phyloP scores from a whole-genome alignment of 306 rosid genomes.

The Prunus mume region DNA sequence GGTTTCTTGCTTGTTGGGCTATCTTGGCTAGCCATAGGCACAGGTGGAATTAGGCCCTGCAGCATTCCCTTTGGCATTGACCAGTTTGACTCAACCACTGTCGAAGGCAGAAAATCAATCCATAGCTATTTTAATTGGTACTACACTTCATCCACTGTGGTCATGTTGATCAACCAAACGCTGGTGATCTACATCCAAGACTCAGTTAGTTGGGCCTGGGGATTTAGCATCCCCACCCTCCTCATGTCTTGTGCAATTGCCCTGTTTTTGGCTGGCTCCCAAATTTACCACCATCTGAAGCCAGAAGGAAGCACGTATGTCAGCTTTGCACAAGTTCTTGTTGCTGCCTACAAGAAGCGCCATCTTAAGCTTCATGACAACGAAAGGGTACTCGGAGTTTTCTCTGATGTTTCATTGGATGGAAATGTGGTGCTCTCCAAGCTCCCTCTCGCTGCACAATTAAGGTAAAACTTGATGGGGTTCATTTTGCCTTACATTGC shows the following conservation, averaged over 20 bases:
- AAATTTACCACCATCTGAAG: conserved; percentile 39
- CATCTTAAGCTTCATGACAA: conserved; percentile 33
- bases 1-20: conserved; percentile 52
- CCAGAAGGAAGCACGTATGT: conserved; percentile 64
- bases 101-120: conserved; percentile 59
- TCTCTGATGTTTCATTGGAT: conserved; percentile 50
- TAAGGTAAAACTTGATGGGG: conserved; percentile 37
- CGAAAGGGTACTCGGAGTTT: conserved; percentile 11
- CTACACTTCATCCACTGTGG: conserved; percentile 39
- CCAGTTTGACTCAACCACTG: conserved; percentile 65
- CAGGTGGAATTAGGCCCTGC: conserved; percentile 70
- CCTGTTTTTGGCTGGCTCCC: conserved; percentile 48
- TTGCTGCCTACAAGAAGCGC: conserved; percentile 67
- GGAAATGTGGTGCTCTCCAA: conserved; percentile 33
- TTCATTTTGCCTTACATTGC: too few species aligned
- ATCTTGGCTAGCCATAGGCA: conserved; percentile 47
- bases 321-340: conserved; percentile 45
- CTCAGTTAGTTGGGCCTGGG: conserved; percentile 73
- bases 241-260: conserved; percentile 53
- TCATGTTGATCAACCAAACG: conserved; percentile 46
- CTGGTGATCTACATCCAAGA: conserved; percentile 69
- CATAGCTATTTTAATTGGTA: conserved; percentile 81
- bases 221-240: conserved; percentile 60
- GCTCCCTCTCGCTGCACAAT: conserved; percentile 53
- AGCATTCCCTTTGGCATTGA: conserved; percentile 82